These are phyloP conservation scores for Neofusicoccum umdonicola DNA, from an alignment of 2,329 filamentous ascomycete genomes.

Conservation along the genomic window DNA sequence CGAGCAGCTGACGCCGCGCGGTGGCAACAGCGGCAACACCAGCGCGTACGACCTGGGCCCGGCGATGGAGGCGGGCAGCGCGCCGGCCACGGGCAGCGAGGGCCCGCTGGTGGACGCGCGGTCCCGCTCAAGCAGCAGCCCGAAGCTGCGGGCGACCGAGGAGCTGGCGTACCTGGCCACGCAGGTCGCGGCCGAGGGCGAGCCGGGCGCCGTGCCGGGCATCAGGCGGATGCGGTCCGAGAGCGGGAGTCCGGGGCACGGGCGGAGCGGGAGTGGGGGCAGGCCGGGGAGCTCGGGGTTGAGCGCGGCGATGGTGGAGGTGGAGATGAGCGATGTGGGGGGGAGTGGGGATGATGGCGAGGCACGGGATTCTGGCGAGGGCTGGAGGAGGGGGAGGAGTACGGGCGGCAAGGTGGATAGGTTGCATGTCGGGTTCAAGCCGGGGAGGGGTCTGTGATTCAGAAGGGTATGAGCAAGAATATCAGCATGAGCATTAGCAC, in stretches of 20 bases:
- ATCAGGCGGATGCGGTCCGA: slow-evolving; percentile 1
- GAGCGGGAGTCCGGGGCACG: neutral
- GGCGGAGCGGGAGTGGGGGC: neutral
- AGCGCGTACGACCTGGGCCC: slow-evolving; percentile 1
- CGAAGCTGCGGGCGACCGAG: neutral
- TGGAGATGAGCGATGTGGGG: slow-evolving; percentile 1
- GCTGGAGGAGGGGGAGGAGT: neutral
- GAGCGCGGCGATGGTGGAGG: neutral
- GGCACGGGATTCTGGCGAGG: neutral
- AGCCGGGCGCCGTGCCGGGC: neutral
- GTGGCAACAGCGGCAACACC: neutral
- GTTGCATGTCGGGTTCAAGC: neutral
- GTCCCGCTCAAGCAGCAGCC: neutral
- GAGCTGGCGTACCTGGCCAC: neutral
- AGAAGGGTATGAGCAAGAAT: neutral
- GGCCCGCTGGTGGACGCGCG: neutral
- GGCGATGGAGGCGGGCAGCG: neutral
- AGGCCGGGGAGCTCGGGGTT: neutral
- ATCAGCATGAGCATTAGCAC: too few relatives aligned
- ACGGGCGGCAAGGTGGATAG: neutral
- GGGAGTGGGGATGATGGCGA: neutral
- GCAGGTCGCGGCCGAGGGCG: neutral
- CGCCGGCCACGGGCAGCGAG: neutral
- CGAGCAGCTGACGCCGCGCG: neutral
- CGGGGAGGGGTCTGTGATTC: neutral